These are phyloP conservation scores for Plantago lanceolata DNA, from an alignment of 305 asterid species.

Conservation along the genomic window DNA sequence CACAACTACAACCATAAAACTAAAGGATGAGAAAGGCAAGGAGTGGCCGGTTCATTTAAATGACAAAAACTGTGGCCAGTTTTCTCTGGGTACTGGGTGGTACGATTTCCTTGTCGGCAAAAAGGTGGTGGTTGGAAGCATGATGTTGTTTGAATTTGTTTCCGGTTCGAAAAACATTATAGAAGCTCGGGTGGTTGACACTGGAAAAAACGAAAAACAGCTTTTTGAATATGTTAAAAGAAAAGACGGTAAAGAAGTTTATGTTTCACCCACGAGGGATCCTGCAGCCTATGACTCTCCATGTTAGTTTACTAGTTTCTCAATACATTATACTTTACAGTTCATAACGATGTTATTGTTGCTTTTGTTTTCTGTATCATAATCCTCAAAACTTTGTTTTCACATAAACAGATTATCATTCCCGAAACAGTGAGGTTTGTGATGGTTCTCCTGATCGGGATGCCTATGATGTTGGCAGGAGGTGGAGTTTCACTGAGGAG, in stretches of 20 bases:
- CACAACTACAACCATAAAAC: neutral
- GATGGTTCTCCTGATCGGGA: neutral
- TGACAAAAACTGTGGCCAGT: neutral
- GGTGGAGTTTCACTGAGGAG: conserved; percentile 4
- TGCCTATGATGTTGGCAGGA: neutral
- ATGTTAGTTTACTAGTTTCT: neutral
- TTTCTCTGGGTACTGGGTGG: conserved; percentile 4
- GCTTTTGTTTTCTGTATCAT: neutral
- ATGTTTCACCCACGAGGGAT: neutral
- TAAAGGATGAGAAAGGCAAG: neutral
- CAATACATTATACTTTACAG: neutral
- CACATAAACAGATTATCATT: neutral
- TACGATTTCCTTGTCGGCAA: conserved; percentile 2
- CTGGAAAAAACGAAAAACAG: neutral
- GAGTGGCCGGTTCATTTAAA: conserved; percentile 5
- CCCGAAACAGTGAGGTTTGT: neutral
- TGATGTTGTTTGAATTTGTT: conserved; percentile 4
- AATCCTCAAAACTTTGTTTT: neutral
- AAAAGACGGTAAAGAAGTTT: neutral
- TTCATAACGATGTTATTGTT: neutral
- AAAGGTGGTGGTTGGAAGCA: conserved; percentile 4
- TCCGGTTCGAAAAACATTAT: neutral
- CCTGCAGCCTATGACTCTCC: neutral
- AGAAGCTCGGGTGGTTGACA: neutral
- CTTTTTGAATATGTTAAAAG: neutral